Evolutionary conservation across 228 moss, liverwort and hornwort species (phyloP).

Genomic region (Sphagnum magellanicum): DNA sequence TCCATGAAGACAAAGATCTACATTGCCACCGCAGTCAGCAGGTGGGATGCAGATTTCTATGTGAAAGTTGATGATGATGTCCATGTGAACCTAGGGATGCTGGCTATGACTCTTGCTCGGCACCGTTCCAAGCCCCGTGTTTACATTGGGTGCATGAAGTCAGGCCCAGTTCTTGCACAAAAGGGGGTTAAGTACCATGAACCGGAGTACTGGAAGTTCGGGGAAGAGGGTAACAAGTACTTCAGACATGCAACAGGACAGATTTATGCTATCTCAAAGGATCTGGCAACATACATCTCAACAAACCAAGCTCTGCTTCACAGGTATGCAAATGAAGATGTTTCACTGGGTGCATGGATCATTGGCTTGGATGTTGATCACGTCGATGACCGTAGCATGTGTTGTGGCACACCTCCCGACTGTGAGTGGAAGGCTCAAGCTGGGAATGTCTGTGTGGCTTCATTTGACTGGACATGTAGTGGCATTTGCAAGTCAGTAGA

Average conservation of each 20-base stretch:
- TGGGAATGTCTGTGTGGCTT: slow-evolving; percentile 90
- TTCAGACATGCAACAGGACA: slow-evolving; percentile 97
- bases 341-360: slow-evolving; percentile 94
- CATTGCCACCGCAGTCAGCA: slow-evolving; percentile 77
- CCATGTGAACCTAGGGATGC: slow-evolving; percentile 87
- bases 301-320: slow-evolving; percentile 81
- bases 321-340: slow-evolving; percentile 91
- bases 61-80: slow-evolving; percentile 98
- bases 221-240: slow-evolving; percentile 97
- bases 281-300: slow-evolving; percentile 77
- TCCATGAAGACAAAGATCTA: slow-evolving; percentile 97
- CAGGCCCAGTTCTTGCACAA: slow-evolving; percentile 93
- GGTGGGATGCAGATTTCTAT: slow-evolving; percentile 95
- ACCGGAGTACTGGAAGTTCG: slow-evolving; percentile 99
- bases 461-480: slow-evolving; percentile 98
- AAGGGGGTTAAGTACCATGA: slow-evolving; percentile 98
- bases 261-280: slow-evolving; percentile 86
- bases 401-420: slow-evolving; percentile 98
- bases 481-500: slow-evolving; percentile 96
- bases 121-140: slow-evolving; percentile 87
- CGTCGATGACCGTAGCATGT: slow-evolving; percentile 95
- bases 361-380: slow-evolving; percentile 98
- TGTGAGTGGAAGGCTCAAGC: slow-evolving; percentile 99
- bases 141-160: slow-evolving; percentile 98
- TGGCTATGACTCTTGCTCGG: slow-evolving; percentile 63